Evolutionary conservation across 1,284 basidiomycete species (phyloP).

Genomic region (Megacollybia platyphylla): DNA sequence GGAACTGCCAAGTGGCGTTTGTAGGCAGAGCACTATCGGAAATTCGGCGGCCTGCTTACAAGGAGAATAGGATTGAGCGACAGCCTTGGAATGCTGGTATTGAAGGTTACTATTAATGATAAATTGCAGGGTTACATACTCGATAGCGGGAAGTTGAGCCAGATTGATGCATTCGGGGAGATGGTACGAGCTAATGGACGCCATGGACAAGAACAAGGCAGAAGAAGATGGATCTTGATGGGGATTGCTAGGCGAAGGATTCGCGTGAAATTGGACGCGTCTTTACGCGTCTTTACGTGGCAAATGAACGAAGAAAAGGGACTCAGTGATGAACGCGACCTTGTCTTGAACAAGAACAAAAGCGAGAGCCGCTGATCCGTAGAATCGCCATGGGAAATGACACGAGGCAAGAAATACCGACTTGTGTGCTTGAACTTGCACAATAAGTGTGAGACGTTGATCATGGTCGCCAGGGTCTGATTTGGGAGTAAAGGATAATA

Average conservation of each 20-base stretch:
- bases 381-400: conserved; percentile 13
- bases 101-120: too few species aligned
- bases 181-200: too few species aligned
- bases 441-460: not conserved
- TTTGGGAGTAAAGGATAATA: not conserved
- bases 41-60: too few species aligned
- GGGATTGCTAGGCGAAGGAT: not conserved
- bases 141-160: too few species aligned
- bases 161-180: too few species aligned
- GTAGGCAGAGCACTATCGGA: too few species aligned
- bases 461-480: not conserved
- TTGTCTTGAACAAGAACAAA: conserved; percentile 9
- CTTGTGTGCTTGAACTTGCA: not conserved
- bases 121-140: too few species aligned
- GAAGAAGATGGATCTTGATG: not conserved
- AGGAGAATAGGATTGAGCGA: too few species aligned
- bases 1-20: too few species aligned
- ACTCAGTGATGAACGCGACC: not conserved
- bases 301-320: not conserved
- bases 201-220: too few species aligned
- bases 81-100: too few species aligned
- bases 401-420: not conserved
- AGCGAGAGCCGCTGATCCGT: conserved; percentile 21
- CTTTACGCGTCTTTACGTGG: conserved; percentile 26
- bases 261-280: conserved; percentile 19